These are phyloP conservation scores for Dryas octopetala DNA, from an alignment of 306 rosid species.

Conservation along the genomic window DNA sequence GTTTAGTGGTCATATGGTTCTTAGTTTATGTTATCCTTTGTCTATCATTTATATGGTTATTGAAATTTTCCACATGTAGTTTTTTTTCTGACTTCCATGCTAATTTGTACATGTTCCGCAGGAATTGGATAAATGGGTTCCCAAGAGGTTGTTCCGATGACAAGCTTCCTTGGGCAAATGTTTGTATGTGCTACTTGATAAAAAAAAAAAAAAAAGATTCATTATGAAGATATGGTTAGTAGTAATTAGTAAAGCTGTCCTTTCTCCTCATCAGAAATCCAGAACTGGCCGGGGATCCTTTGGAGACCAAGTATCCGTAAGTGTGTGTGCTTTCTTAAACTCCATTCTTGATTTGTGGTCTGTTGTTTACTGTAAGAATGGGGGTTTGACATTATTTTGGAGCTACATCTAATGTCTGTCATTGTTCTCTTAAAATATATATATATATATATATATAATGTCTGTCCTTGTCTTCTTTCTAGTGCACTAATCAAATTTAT, in stretches of 20 bases:
- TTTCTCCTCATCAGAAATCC: conserved; percentile 62
- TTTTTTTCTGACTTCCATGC: neutral
- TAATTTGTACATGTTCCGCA: conserved; percentile 20
- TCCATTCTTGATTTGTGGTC: neutral
- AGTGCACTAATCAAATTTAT: neutral
- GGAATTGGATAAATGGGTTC: conserved; percentile 97
- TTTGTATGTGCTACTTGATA: conserved; percentile 18
- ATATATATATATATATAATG: too few relatives aligned
- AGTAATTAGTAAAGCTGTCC: neutral
- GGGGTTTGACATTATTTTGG: neutral
- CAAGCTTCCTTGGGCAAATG: too few relatives aligned
- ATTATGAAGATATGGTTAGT: neutral
- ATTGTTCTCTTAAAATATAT: too few relatives aligned
- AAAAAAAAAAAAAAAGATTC: neutral
- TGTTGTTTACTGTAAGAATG: neutral
- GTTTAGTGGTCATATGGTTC: neutral
- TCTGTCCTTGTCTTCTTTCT: neutral
- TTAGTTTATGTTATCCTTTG: neutral
- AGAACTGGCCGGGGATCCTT: conserved; percentile 62
- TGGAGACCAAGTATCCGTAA: conserved; percentile 95
- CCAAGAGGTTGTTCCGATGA: conserved; percentile 99
- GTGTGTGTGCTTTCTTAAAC: conserved; percentile 28
- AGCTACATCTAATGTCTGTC: neutral
- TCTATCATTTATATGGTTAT: neutral
- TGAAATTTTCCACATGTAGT: neutral